Evolutionary conservation across 257 asterid genomes (phyloP).

Genomic region (Gynochthodes officinalis): DNA sequence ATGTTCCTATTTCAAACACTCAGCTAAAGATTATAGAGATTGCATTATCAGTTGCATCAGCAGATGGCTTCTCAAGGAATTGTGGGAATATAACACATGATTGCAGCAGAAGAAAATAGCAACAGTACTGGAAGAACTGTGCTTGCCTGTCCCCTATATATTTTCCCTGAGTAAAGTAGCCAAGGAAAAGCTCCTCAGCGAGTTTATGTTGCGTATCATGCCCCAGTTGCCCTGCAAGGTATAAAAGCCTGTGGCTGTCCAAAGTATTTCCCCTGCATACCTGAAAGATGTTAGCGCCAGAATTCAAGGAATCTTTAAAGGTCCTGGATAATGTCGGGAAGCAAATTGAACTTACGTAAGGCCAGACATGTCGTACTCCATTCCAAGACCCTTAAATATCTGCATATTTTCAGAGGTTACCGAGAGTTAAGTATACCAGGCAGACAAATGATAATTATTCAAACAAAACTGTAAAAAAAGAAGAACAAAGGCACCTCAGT

Average conservation of each 20-base stretch:
- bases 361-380: slow-evolving; percentile 52
- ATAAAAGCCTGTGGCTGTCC: slow-evolving; percentile 67
- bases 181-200: slow-evolving; percentile 63
- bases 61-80: not conserved
- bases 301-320: slow-evolving; percentile 8
- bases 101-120: not conserved
- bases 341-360: slow-evolving; percentile 48
- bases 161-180: slow-evolving; percentile 79
- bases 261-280: slow-evolving; percentile 58
- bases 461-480: slow-evolving; percentile 2
- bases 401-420: slow-evolving; percentile 23
- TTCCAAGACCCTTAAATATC: slow-evolving; percentile 55
- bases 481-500: slow-evolving; percentile 46
- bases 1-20: not conserved
- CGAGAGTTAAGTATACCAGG: not conserved
- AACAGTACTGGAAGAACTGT: not conserved
- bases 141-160: slow-evolving; percentile 80
- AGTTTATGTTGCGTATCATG: slow-evolving; percentile 70
- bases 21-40: not conserved
- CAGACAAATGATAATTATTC: not conserved
- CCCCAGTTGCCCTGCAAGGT: slow-evolving; percentile 61
- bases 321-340: not conserved
- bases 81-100: not conserved
- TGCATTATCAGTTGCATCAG: not conserved
- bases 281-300: slow-evolving; percentile 4